Base-by-base conservation (phyloP, 2,329 filamentous ascomycete genomes). In the Ophiognomonia clavigignenti-juglandacearum region DNA sequence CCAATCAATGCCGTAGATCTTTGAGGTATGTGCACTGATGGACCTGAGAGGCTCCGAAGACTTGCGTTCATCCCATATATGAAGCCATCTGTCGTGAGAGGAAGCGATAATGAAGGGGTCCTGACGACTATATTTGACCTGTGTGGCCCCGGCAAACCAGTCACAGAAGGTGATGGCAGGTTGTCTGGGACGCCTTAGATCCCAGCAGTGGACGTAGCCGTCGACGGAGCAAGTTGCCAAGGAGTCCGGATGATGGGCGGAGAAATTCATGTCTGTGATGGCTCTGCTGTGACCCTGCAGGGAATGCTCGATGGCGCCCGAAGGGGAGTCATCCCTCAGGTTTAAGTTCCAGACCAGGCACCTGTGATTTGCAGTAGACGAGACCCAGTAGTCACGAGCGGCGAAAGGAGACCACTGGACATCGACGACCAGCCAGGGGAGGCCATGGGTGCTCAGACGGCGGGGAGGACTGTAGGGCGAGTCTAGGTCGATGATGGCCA, bases 391-490 rank as follows among this genome's bases (percentile, higher is more conserved):
- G 63, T 95, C 88, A 39, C 91, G 81, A 18, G 80, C 82, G 11
- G 91, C 87, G 63, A 96, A 96, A 1, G 92, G 92, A 10, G 89
- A 96, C 92, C 92, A 96, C 66, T 96, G 92, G 24, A 96, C 91
- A 65, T 96, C 92, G 10, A 92, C 90, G 5, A 96, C 91, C 43
- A 95, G 83, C 89, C 91, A 96, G n/a, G 88, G 86, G 36, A 89
- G 83, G 46, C 88, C 86, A 66, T 95, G 88, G 53, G 86, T 86
- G 56, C 76, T 78, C 39, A 96, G 76, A 58, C 90, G 85, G 16
- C 90, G 85, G 16, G 92, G 92, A 9, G 86, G 85, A 50, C 86
- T 93, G 62, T 90, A 93, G 1, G 89, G 89, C 10, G 84, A 90
- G 68, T 96, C 91, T 39, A 96, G 75, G 59, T 96, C 91, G 60